Base-by-base conservation (phyloP, 257 asterid genomes). In the Nicotiana tabacum region DNA sequence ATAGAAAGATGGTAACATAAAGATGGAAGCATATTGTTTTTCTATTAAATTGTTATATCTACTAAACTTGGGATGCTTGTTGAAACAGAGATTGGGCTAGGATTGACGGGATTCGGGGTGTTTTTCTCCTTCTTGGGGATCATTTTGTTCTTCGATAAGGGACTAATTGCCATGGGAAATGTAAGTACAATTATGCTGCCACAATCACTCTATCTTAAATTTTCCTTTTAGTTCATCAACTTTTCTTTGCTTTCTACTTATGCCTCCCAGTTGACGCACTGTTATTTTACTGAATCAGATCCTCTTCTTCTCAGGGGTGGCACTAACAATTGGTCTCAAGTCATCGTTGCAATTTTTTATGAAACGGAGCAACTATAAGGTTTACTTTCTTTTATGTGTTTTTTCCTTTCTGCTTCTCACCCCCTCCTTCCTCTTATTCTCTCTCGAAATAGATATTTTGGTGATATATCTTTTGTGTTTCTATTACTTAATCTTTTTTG, bases 251-350 rank as follows among this genome's bases (percentile, higher is more conserved):
- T 65, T 58, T 66, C 46, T 15, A 12, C 83, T 72, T 46, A 72
- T 72, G 57, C 61, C 61, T 66, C 48, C 61, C 64, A 81, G 78
- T 80, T 69, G 57, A 72, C 77, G 12, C 57, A 76, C 35, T 30
- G 62, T 91, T 68, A 21, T 77, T 78, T 83, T 77, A 68, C 85
- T 84, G 82, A 51, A 85, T 84, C 93, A 94, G 99, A 96, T 94
- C 88, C 97, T 96, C 86, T 96, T 96, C 94, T 80, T 96, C 83
- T 92, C 99, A 57, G 99, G 99, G 69, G 99, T 96, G 89, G 88
- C 87, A 35, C 82, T 96, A 86, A 96, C 98, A 83, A 96, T 96
- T 81, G 99, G 99, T 55, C 91, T 90, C 37, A 91, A 92, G 92
- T 90, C 99, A 48, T 94, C 98, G 1, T 56, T 87, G 82, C 99